Evolutionary conservation across 2,329 filamentous ascomycete genomes (phyloP), one percentile per base, ranked within the genome.

Genomic region (Dothidotthia symphoricarpi): DNA sequence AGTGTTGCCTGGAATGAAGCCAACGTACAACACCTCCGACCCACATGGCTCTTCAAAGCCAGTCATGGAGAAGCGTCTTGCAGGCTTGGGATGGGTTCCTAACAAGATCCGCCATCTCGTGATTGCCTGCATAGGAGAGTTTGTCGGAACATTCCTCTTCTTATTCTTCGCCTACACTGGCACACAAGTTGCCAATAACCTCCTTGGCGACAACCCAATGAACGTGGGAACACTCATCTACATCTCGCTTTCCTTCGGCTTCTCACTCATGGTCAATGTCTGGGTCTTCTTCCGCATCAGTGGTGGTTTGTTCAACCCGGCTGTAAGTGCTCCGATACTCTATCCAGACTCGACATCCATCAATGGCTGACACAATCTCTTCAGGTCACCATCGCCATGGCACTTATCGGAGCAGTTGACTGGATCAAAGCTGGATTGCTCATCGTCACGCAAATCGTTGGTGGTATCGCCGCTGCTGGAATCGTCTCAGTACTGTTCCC

Each of bases 341-440:
- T 7, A 6, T 16, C 6, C n/a, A 9, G 17, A 7, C n/a, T 3
- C 2, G 4, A 10, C 13, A n/a, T 22, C 10, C 16, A 5, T 19
- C 10, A 9, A 7, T 10, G 7, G 15, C 37, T 45, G 32, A 57
- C 28, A 29, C 34, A 14, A 17, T 25, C 10, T 17, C 3, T 60
- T 31, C 66, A 69, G 58, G 73, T 75, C 16, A 73, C 72, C 1
- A 51, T 76, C 15, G 73, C 69, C n/a, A 59, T 76, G 54, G 67
- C 64, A 19, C 49, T 76, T 32, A 67, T 74, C 34, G 73, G 73
- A 34, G 72, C 70, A 6, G 53, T 75, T n/a, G 57, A 59, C 19
- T 75, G 70, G 70, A 17, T 65, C 25, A 68, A 73, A 29, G 72
- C 64, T 11, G 41, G 45, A 15, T 44, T 75, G 17, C 61, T 74